These are phyloP conservation scores for Macrolepiota dolichaula DNA, from an alignment of 768 basidiomycete genomes.

Conservation along the genomic window DNA sequence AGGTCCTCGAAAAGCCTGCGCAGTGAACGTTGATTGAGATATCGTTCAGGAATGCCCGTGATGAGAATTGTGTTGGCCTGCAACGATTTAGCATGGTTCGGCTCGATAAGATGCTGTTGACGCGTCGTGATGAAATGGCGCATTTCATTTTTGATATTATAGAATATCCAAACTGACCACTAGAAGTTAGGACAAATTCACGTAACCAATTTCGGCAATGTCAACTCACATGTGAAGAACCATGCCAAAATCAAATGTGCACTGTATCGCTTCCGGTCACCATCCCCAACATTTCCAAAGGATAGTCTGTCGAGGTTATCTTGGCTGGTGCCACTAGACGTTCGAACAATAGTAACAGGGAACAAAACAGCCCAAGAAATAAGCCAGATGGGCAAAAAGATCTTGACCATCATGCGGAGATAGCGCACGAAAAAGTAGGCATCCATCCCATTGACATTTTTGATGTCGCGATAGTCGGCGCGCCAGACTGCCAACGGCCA, in stretches of 20 bases:
- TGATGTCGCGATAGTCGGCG: constrained; percentile 60
- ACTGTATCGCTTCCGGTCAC: constrained; percentile 58
- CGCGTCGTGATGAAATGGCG: constrained; percentile 72
- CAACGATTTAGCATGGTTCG: constrained; percentile 67
- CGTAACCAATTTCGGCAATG: background rate
- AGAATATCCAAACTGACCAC: constrained; percentile 75
- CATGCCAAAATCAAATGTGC: constrained; percentile 79
- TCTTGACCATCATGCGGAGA: constrained; percentile 75
- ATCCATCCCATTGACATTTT: constrained; percentile 76
- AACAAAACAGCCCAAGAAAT: constrained; percentile 85
- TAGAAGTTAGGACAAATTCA: background rate
- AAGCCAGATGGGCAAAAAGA: constrained; percentile 89
- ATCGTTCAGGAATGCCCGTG: constrained; percentile 81
- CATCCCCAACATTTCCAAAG: constrained; percentile 69
- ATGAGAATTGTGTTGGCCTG: constrained; percentile 91
- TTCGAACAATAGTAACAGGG: constrained; percentile 64
- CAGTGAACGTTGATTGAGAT: constrained; percentile 69
- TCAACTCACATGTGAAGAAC: constrained; percentile 68
- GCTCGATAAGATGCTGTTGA: constrained; percentile 78
- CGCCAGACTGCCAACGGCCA: constrained; percentile 70
- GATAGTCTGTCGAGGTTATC: constrained; percentile 67
- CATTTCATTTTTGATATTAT: constrained; percentile 81
- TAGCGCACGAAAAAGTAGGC: constrained; percentile 94
- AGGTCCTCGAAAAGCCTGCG: constrained; percentile 70
- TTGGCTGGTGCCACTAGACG: constrained; percentile 38